Conservation (phyloP, 2,329 filamentous ascomycete genomes). For the Raffaelea ambrosiae region DNA sequence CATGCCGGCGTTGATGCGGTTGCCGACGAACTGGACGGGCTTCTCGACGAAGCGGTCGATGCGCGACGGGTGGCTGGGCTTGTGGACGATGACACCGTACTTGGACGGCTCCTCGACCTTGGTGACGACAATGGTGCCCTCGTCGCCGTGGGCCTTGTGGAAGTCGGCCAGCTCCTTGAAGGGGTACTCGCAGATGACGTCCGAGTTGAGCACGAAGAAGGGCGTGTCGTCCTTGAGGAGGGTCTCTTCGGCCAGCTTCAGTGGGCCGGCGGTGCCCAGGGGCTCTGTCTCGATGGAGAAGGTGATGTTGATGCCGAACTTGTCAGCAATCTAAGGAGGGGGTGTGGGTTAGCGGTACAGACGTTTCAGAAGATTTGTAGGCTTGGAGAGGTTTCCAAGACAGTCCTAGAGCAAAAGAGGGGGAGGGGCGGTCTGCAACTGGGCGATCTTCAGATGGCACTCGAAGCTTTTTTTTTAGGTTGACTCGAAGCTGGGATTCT, state of each 20-base stretch:
- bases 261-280: constrained; percentile 84
- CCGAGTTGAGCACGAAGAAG: constrained; percentile 97
- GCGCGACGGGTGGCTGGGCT: constrained; percentile 78
- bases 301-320: constrained; percentile 90
- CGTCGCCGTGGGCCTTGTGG: constrained; percentile 86
- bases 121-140: constrained; percentile 96
- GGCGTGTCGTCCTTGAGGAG: constrained; percentile 88
- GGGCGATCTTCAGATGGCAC: too few relatives aligned
- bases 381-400: too few relatives aligned
- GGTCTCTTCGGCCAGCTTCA: constrained; percentile 90
- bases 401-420: too few relatives aligned
- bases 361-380: too few relatives aligned
- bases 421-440: too few relatives aligned
- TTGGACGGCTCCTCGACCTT: constrained; percentile 99
- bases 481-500: too few relatives aligned
- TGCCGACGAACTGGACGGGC: constrained; percentile 95
- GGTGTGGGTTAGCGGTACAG: not conserved
- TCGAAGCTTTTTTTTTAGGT: too few relatives aligned
- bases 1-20: constrained; percentile 97
- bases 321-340: constrained; percentile 89
- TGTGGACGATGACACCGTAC: constrained; percentile 97
- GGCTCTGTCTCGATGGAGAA: constrained; percentile 97
- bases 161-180: constrained; percentile 85
- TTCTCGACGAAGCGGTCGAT: constrained; percentile 99
- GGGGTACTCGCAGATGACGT: constrained; percentile 96